phyloP scores from a whole-genome alignment of 192 early-diverging fungal genomes.

The Backusella parvicylindrica region DNA sequence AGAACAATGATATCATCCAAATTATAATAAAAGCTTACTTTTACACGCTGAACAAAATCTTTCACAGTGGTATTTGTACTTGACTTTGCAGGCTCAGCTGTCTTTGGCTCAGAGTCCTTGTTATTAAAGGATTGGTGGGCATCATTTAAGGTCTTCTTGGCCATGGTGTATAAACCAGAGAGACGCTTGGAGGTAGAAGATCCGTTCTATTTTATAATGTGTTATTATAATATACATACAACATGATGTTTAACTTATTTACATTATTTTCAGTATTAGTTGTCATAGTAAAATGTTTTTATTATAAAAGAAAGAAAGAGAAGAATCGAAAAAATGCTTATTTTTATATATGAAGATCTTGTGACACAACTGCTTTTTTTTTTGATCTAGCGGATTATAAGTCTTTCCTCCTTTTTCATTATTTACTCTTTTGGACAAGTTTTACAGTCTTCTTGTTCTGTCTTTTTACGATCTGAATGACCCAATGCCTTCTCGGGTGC shows the following conservation, averaged over 20 bases:
- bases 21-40: neutral
- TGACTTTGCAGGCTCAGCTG: neutral
- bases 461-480: conserved; percentile 52
- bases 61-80: neutral
- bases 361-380: neutral
- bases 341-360: neutral
- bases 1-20: neutral
- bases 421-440: conserved; percentile 12
- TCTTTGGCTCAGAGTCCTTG: neutral
- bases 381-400: neutral
- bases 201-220: neutral
- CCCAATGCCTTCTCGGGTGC: conserved; percentile 64
- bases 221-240: neutral
- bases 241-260: neutral
- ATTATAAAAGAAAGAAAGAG: neutral
- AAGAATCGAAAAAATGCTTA: neutral
- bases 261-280: neutral
- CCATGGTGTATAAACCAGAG: neutral
- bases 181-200: neutral
- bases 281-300: neutral
- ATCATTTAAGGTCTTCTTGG: neutral
- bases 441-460: conserved; percentile 3
- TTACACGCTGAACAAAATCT: neutral
- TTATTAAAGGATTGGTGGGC: neutral
- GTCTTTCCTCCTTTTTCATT: too few species aligned